Conservation (phyloP, 148 eudicot genomes). For the Rhododendron henanense region DNA sequence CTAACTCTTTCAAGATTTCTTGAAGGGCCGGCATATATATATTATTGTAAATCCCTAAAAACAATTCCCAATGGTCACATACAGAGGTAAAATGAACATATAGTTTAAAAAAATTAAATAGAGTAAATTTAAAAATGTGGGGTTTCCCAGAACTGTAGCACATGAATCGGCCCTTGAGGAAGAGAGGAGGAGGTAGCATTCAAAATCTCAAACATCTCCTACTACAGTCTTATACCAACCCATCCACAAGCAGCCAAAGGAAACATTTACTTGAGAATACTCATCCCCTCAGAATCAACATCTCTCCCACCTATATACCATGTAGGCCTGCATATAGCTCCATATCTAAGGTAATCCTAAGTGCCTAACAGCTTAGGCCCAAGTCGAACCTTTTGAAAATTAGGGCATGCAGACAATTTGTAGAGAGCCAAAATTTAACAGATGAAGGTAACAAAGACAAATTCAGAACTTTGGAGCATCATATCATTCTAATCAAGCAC, state of each 20-base stretch:
- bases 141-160: not conserved
- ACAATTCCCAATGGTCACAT: no score
- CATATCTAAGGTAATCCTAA: not conserved
- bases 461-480: not conserved
- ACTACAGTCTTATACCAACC: not conserved
- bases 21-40: not conserved
- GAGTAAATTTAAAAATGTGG: not conserved
- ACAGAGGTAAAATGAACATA: not conserved
- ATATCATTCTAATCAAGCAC: not conserved
- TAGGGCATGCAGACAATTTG: not conserved
- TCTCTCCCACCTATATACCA: not conserved
- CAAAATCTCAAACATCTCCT: not conserved
- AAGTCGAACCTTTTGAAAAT: not conserved
- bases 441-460: not conserved
- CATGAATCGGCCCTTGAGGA: not conserved
- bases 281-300: not conserved
- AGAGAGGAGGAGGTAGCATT: not conserved
- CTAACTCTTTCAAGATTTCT: not conserved
- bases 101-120: not conserved
- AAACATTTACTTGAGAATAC: not conserved
- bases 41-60: not conserved
- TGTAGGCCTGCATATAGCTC: not conserved
- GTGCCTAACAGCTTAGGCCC: not conserved
- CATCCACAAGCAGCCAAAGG: not conserved
- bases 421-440: not conserved